Evolutionary conservation across 2,329 filamentous ascomycete species (phyloP).

Genomic region (Penicillium sp.): DNA sequence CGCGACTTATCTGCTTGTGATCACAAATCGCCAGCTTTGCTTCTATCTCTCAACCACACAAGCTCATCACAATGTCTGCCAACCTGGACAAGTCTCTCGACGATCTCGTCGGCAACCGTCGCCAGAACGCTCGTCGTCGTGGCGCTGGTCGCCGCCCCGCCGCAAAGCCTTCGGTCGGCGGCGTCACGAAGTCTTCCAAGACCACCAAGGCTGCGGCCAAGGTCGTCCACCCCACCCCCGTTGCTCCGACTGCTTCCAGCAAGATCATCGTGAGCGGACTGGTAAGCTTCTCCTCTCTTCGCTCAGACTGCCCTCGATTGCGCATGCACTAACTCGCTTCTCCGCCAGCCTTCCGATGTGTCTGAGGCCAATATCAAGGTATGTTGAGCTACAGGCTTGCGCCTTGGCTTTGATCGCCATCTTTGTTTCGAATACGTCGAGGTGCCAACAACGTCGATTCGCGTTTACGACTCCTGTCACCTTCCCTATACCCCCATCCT

Average conservation of each 20-base stretch:
- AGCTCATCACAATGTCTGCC: constrained; percentile 69
- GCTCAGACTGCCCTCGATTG: constrained; percentile 10
- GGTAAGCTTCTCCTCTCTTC: constrained; percentile 60
- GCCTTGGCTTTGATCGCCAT: constrained; percentile 73
- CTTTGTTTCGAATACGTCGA: constrained; percentile 47
- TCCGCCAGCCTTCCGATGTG: constrained; percentile 82
- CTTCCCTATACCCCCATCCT: constrained; percentile 21
- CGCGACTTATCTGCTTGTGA: constrained; percentile 12
- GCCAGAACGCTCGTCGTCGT: constrained; percentile 55
- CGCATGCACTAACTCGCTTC: constrained; percentile 49
- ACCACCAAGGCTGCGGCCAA: constrained; percentile 45
- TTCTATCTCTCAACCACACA: constrained; percentile 7
- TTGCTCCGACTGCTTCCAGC: constrained; percentile 69
- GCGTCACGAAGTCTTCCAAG: constrained; percentile 76
- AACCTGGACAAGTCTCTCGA: constrained; percentile 98
- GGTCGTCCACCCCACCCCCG: constrained; percentile 63
- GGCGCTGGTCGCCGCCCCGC: constrained; percentile 49
- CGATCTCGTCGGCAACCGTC: constrained; percentile 84
- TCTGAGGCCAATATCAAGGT: constrained; percentile 99
- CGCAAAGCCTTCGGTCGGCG: constrained; percentile 69
- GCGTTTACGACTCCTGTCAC: constrained; percentile 29
- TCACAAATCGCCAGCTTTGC: constrained; percentile 19
- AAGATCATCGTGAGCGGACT: constrained; percentile 99
- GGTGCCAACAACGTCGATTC: constrained; percentile 40
- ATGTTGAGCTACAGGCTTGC: constrained; percentile 88